Conservation (phyloP, 2,329 filamentous ascomycete genomes). For the Xylariaceae sp. region DNA sequence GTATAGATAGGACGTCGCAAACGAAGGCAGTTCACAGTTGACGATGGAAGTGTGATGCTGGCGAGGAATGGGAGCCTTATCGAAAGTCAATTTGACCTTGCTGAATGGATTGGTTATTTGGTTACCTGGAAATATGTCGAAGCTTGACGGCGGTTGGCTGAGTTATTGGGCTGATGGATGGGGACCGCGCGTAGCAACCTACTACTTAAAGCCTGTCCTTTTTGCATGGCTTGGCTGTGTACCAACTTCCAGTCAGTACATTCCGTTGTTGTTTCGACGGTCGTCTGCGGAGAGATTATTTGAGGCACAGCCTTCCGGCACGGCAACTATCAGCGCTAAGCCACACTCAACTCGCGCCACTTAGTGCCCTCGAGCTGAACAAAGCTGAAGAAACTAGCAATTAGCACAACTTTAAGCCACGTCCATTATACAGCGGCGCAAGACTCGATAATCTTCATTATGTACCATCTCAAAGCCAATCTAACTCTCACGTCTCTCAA, state of each 20-base stretch:
- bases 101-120: conserved; percentile 15
- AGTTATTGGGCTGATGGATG: conserved; percentile 18
- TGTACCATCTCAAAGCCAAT: no score
- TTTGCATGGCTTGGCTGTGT: neutral
- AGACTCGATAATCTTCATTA: no score
- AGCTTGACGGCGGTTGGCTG: conserved; percentile 8
- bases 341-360: conserved; percentile 11
- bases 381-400: neutral
- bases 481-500: no score
- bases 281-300: conserved; percentile 9
- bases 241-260: neutral
- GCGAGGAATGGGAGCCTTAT: conserved; percentile 3
- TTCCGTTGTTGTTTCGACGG: conserved; percentile 8
- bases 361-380: conserved; percentile 20
- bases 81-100: neutral
- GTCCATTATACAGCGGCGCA: no score
- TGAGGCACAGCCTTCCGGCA: conserved; percentile 20
- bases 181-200: conserved; percentile 25
- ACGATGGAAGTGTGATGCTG: no score
- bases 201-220: conserved; percentile 11
- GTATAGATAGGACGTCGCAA: conserved; percentile 12
- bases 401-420: no score
- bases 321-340: conserved; percentile 26
- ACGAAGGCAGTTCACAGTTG: neutral
- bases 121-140: conserved; percentile 13